Evolutionary conservation across 768 basidiomycete genomes (phyloP).

Genomic region (Rhodotorula diobovata): DNA sequence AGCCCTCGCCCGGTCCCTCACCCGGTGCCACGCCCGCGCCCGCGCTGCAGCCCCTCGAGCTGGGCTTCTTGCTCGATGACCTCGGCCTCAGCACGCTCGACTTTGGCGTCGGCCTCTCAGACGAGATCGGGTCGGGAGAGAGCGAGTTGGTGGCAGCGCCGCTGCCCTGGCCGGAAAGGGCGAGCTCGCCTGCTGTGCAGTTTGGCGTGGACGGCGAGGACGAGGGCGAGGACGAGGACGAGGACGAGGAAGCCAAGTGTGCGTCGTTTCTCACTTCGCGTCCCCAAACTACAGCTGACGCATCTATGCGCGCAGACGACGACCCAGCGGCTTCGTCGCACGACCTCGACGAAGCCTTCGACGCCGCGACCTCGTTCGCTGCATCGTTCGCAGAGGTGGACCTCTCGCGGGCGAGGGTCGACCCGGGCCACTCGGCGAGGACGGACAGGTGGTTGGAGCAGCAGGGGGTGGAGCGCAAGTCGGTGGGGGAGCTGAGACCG

Average conservation of each 20-base stretch:
- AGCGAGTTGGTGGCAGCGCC: neutral
- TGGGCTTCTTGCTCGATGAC: conserved; percentile 4
- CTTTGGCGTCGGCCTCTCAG: neutral
- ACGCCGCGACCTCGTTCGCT: conserved; percentile 17
- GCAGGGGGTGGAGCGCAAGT: neutral
- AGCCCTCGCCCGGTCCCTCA: no score
- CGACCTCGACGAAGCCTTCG: conserved; percentile 3
- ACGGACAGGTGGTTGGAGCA: conserved; percentile 16
- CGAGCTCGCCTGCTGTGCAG: neutral
- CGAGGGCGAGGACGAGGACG: neutral
- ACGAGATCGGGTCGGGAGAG: neutral
- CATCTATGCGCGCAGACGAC: neutral
- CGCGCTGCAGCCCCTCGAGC: conserved; percentile 5
- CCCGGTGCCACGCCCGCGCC: neutral
- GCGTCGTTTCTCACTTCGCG: neutral
- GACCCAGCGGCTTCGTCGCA: no score
- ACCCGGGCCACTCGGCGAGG: conserved; percentile 19
- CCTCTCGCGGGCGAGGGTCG: conserved; percentile 9
- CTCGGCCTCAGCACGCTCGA: neutral
- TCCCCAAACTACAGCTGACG: no score
- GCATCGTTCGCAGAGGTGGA: conserved; percentile 7
- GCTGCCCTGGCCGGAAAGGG: neutral
- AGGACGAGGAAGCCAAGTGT: neutral
- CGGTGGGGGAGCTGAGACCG: neutral
- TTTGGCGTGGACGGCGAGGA: neutral